Evolutionary conservation across 2,329 filamentous ascomycete species (phyloP), one percentile per base, ranked within the genome.

Genomic region (Cercospora berteroae): DNA sequence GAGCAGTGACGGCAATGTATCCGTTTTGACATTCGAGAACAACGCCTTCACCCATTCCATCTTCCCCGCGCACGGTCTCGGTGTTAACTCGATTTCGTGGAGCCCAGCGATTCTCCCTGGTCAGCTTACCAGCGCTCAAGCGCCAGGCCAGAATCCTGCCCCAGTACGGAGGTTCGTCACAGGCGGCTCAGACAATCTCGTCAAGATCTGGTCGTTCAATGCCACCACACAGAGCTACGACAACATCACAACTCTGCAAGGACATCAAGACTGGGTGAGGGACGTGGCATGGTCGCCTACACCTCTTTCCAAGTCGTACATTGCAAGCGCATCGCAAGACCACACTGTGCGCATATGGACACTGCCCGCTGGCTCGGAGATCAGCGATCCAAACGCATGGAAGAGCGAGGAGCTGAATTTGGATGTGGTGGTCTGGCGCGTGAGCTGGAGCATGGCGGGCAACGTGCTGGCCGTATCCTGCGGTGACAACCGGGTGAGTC

Each of bases 281-380:
- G 95, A 99, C 79, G 95, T 99, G 12, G 92, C 94, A 13, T 99
- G 95, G 95, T 94, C 91, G 60, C 95, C 95, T 10, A 97, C 93
- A 25, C 92, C 98, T 65, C 85, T 99, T 67, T 92, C 94, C 75
- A 97, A 97, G 85, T 93, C 90, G 67, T 99, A 99, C 83, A 97
- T 99, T 78, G 95, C 95, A 31, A 94, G 91, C 59, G 95, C 94
- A 10, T 94, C 91, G 63, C 94, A 98, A 83, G 95, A 99, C 80
- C 96, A 96, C 86, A 97, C 93, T 8, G 94, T 98, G 70, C 89
- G 93, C 73, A 97, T 99, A 81, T 99, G 95, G 95, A 98, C 94
- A 9, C 80, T 81, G 44, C 74, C 82, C 5, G 76, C 77, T 4
- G 74, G 74, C n/a, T 72, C 72, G 23, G 76, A 79, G 29, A 69